Evolutionary conservation across 140 eudicot genomes (phyloP).

Genomic region (Senecio squalidus): DNA sequence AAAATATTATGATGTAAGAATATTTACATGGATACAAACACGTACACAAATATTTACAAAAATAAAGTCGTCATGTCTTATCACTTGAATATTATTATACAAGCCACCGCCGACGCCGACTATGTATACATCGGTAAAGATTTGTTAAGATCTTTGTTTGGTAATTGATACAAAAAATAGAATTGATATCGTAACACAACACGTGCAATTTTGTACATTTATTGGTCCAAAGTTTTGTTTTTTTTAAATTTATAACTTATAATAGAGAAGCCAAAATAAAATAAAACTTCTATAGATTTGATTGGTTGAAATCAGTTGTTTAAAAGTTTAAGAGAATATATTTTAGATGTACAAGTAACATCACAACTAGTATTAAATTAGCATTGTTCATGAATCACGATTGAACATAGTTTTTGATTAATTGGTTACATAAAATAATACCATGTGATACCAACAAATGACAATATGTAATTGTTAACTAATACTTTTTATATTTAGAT

Average conservation of each 20-base stretch:
- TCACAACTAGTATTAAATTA: not conserved
- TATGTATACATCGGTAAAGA: slow-evolving; percentile 9
- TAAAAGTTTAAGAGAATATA: not conserved
- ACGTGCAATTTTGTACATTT: not conserved
- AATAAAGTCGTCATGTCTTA: not conserved
- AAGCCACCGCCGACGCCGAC: slow-evolving; percentile 25
- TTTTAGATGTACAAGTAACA: not conserved
- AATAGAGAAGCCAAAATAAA: not conserved
- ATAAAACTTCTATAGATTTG: not conserved
- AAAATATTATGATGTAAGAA: no score
- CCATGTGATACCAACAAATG: not conserved
- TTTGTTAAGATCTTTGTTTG: slow-evolving; percentile 20
- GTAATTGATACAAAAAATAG: not conserved
- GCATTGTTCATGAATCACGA: slow-evolving; percentile 8
- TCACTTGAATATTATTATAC: slow-evolving; percentile 3
- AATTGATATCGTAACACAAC: not conserved
- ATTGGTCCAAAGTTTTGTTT: not conserved
- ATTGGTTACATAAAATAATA: not conserved
- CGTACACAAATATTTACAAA: no score
- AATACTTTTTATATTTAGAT: no score
- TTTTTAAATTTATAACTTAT: not conserved
- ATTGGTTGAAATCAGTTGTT: not conserved
- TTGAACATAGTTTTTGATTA: not conserved
- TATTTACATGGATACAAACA: no score
- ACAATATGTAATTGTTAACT: not conserved